phyloP scores from a whole-genome alignment of 2,329 filamentous ascomycete genomes.

The Talaromyces pinophilus region DNA sequence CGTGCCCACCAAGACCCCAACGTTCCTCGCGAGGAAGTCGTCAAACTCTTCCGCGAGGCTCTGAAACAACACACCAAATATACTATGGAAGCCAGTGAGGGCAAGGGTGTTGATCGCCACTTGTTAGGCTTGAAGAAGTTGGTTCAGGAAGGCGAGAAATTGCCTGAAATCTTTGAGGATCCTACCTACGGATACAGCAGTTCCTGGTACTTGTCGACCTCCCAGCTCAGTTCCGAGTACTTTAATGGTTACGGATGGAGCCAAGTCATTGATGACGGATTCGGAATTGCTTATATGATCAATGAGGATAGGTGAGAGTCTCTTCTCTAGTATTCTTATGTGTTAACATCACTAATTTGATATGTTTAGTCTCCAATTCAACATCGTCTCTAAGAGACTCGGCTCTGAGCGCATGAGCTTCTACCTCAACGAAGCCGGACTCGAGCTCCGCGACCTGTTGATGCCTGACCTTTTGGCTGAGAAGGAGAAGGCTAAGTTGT shows the following conservation, averaged over 20 bases:
- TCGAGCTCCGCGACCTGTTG: constrained; percentile 84
- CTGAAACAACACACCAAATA: constrained; percentile 83
- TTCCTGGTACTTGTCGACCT: constrained; percentile 87
- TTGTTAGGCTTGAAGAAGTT: constrained; percentile 96
- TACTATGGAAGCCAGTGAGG: constrained; percentile 84
- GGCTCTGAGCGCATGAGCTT: constrained; percentile 92
- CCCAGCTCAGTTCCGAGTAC: constrained; percentile 91
- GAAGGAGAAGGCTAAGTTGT: constrained; percentile 83
- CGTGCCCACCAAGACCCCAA: constrained; percentile 74
- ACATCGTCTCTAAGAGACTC: constrained; percentile 90
- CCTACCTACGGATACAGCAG: constrained; percentile 79
- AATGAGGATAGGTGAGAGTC: constrained; percentile 75
- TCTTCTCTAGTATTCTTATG: too few relatives aligned
- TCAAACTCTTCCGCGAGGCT: constrained; percentile 78
- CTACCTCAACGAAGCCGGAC: constrained; percentile 90
- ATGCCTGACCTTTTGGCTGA: constrained; percentile 68
- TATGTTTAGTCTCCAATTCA: constrained; percentile 80
- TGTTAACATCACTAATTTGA: not conserved
- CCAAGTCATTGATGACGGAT: constrained; percentile 93
- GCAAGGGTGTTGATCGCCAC: constrained; percentile 91
- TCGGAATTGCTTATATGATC: constrained; percentile 99
- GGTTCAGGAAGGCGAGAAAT: constrained; percentile 73
- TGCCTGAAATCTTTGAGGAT: constrained; percentile 83
- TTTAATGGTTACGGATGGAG: constrained; percentile 99
- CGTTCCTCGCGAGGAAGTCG: constrained; percentile 63